Base-by-base conservation (phyloP, 768 basidiomycete genomes). In the Cyclocybe aegerita region DNA sequence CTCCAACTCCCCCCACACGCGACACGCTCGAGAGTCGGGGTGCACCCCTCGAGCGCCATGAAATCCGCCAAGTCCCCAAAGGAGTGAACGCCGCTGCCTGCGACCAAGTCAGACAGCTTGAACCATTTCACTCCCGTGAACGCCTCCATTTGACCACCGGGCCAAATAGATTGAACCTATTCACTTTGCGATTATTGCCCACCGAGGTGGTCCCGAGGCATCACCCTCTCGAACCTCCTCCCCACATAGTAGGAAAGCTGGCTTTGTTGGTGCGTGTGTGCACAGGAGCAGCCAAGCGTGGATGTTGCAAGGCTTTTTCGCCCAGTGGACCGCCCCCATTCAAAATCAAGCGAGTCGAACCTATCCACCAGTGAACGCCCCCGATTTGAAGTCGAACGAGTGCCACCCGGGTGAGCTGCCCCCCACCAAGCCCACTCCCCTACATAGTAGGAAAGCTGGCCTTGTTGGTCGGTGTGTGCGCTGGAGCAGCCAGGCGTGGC, bases 171-270 rank as follows among this genome's bases (percentile, higher is more conserved):
- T 45, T 36, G 12, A 42, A 46, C 17, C 37, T 23, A 34, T 46
- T 44, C 36, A 42, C 46, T 38, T 55, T 14, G 46, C 53, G n/a
- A n/a, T n/a, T n/a, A n/a, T n/a, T n/a, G n/a, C 39, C 39, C 23
- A 40, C 39, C 23, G 12, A 8, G 23, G 39, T 12, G 39, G 12
- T n/a, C 7, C 23, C 12, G 15, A 40, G 12, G 23, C 23, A 8
- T 53, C 46, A 49, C 49, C 46, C 45, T 52, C 57, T 55, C 53
- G 32, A 35, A 32, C 56, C 56, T 56, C 53, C 60, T 59, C 60
- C 50, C 60, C 65, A 61, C 64, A 60, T 60, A 57, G 54, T 62
- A 64, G 68, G 64, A 61, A 65, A 58, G 43, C 49, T 36, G 42
- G 39, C 46, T 39, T 62, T 56, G 60, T 57, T 61, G 68, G 57